phyloP scores from a whole-genome alignment of 129 eudicot species.

The Glebionis coronaria region DNA sequence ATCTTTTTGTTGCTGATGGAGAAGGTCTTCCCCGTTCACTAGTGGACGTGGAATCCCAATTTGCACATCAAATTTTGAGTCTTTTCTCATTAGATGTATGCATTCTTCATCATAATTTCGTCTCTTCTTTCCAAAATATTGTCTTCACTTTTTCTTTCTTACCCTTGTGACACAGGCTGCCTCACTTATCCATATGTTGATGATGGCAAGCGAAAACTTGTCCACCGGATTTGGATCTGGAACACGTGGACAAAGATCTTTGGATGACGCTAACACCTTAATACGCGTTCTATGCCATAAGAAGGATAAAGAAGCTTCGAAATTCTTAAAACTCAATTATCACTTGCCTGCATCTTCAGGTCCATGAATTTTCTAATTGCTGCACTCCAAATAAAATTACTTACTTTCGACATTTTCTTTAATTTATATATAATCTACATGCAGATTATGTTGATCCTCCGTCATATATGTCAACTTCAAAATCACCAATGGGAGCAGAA shows the following conservation, averaged over 20 bases:
- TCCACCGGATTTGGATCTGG: conserved; percentile 51
- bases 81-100: conserved; percentile 73
- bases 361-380: conserved; percentile 1
- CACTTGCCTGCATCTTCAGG: conserved; percentile 94
- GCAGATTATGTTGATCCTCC: conserved; percentile 70
- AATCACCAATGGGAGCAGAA: conserved; percentile 60
- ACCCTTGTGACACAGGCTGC: conserved; percentile 45
- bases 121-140: background rate
- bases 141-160: background rate
- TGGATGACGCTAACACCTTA: conserved; percentile 71
- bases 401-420: background rate
- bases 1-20: conserved; percentile 94
- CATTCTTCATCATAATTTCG: conserved; percentile 2
- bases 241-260: conserved; percentile 44
- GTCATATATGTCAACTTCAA: conserved; percentile 36
- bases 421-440: background rate
- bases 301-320: conserved; percentile 85
- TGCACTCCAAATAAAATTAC: no score
- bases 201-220: conserved; percentile 78
- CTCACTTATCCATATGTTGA: conserved; percentile 73
- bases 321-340: conserved; percentile 62
- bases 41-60: conserved; percentile 80
- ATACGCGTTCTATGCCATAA: conserved; percentile 88
- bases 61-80: conserved; percentile 69
- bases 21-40: conserved; percentile 98